Base-by-base conservation (phyloP, 176 grass and related monocot genomes). In the Raddia guianensis region DNA sequence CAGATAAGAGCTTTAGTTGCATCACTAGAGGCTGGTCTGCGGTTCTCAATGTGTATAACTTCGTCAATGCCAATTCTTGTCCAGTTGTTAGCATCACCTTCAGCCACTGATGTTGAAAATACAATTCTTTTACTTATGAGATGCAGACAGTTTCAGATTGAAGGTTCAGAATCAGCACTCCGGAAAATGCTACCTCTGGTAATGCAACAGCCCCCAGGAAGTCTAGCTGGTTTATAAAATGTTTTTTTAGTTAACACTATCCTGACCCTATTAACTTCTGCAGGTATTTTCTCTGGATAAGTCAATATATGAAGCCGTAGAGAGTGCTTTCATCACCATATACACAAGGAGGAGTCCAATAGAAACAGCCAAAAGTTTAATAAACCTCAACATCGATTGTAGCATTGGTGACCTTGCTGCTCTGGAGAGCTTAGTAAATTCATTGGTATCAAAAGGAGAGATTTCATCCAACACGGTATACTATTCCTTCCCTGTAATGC, bases 211-310 rank as follows among this genome's bases (percentile, higher is more conserved):
- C 60, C 7, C 37, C 3, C 5, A 2, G 60, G 60, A 70, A 74
- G 49, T 66, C 55, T 83, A 56, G 32, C 44, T 88, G 51, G 21
- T 72, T 83, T 80, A 49, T 70, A 57, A 65, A 42, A 57, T 69
- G 20, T 5, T 58, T 19, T 75, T 56, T 80, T 35, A 21, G 50
- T 53, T 46, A 49, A 61, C 53, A 51, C 34, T 86, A 75, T 20
- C 43, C 32, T 85, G 49, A 81, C 4, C 15, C 70, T 48, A 82
- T 86, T 14, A 45, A 59, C 20, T 45, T 80, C 77, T 81, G 60
- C 85, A 97, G 95, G 88, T 98, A 62, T 98, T 98, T 83, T 98
- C 95, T 72, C 95, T 93, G 81, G 95, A 98, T 67, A 98, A 98
- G 55, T 92, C 95, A 45, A 98, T 98, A 81, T 93, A 93, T 84